A percentile compares a stretch with the other conserved stretches of the same genome.
Evolutionary conservation across 805 yeast species (phyloP).

Genomic region (Tetrapisispora nanseiensis): DNA sequence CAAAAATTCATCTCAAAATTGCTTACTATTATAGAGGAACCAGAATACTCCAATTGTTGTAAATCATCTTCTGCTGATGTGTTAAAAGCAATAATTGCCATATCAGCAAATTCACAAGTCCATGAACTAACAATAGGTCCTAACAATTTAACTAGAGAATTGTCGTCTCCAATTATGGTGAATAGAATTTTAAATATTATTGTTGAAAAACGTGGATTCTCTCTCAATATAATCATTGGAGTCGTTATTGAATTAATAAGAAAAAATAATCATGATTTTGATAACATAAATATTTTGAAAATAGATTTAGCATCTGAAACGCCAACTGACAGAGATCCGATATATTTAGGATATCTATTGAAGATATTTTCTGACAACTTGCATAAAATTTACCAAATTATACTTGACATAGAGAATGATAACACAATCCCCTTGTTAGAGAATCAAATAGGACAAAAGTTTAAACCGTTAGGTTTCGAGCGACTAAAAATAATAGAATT

Average conservation of each 20-base stretch:
- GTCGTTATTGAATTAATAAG: conserved; percentile 88
- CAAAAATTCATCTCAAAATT: conserved; percentile 66
- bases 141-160: conserved; percentile 76
- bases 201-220: conserved; percentile 58
- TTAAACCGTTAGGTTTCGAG: conserved; percentile 77
- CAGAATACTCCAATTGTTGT: conserved; percentile 46
- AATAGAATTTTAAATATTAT: conserved; percentile 60
- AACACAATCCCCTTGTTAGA: conserved; percentile 28
- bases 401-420: conserved; percentile 18
- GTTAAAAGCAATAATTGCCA: conserved; percentile 80
- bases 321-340: conserved; percentile 83
- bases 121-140: conserved; percentile 82
- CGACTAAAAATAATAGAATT: conserved; percentile 83
- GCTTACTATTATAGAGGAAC: conserved; percentile 49
- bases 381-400: conserved; percentile 10
- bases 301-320: conserved; percentile 74
- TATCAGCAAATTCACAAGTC: conserved; percentile 81
- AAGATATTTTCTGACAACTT: conserved; percentile 50
- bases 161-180: conserved; percentile 61
- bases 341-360: conserved; percentile 77
- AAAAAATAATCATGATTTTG: conserved; percentile 93
- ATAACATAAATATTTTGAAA: conserved; percentile 65
- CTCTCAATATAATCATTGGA: conserved; percentile 83
- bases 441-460: conserved; percentile 54
- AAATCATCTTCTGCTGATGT: conserved; percentile 92